Evolutionary conservation across 306 rosid species (phyloP), one percentile per base, ranked within the genome.

Genomic region (Ceratonia siliqua): DNA sequence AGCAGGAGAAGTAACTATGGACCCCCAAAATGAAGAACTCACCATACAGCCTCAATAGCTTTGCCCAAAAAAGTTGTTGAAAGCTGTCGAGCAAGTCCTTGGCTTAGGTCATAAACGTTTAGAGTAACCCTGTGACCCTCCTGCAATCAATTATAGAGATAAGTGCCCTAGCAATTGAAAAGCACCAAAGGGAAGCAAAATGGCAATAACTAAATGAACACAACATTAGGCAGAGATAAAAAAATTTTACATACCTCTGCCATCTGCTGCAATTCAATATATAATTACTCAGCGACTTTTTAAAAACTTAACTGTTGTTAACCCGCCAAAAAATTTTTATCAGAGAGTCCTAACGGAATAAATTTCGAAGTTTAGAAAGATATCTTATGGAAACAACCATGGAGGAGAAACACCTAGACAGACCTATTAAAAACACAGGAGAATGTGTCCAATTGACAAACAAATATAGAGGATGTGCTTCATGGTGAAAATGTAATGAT

Each of bases 1-100:
- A 45, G n/a, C 24, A 65, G 36, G 6, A 12, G 54, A 73, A 18
- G 22, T 5, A 8, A 53, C 30, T 55, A 0, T 54, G 6, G 17
- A 49, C 12, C 62, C 69, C 25, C 7, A 28, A n/a, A 36, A 18
- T n/a, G 28, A 74, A 42, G 17, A 56, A 82, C 96, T 79, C 76
- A 94, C 99, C 99, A 95, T 75, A 95, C 77, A 33, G 88, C 99
- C 84, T 90, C 98, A 58, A 95, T 95, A 24, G 92, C 88, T 81
- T 90, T 95, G 77, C 99, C 99, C 76, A 92, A 82, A 75, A 95
- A 92, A 0, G 92, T 35, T 3, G 79, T 78, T 32, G 99, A 95
- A 70, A 95, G 91, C 81, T 92, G 96, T 50, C 84, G 83, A 17
- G 99, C 99, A 57, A 92, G 92, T 14, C 99, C 99, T 81, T 95